These are phyloP conservation scores for Bolboschoenus planiculmis DNA, from an alignment of 176 grass and related monocot genomes.

Conservation along the genomic window DNA sequence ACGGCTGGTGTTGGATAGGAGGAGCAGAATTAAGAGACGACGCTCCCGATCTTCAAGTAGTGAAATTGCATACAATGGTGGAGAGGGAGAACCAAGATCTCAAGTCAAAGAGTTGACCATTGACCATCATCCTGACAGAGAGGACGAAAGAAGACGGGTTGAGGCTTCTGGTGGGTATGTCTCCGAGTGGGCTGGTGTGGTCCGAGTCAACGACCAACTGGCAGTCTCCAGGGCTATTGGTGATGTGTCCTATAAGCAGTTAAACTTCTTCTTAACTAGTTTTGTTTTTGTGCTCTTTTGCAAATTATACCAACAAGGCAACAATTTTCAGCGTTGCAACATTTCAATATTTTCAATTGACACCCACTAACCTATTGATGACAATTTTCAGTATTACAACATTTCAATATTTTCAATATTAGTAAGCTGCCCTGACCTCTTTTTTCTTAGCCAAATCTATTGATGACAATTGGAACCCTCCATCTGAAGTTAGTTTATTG, in stretches of 20 bases:
- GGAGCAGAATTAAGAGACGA: conserved; percentile 42
- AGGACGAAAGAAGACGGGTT: conserved; percentile 84
- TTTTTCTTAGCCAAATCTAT: neutral
- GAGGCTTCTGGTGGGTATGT: conserved; percentile 85
- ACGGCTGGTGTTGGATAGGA: conserved; percentile 21
- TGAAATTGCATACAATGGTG: conserved; percentile 42
- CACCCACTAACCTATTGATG: neutral
- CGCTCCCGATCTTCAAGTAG: conserved; percentile 5
- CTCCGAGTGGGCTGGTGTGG: conserved; percentile 81
- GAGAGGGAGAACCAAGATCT: conserved; percentile 33
- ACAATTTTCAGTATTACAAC: conserved; percentile 15
- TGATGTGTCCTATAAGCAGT: conserved; percentile 81
- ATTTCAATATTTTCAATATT: neutral
- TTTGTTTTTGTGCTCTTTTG: neutral
- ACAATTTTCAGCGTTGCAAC: conserved; percentile 12
- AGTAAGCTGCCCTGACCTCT: neutral
- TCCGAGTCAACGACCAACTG: conserved; percentile 78
- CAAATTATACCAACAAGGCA: neutral
- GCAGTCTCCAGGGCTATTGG: conserved; percentile 89
- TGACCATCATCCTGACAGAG: conserved; percentile 96
- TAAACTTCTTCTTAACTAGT: conserved; percentile 17
- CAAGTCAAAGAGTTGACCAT: conserved; percentile 67
- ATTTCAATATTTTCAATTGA: neutral
- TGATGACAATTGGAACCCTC: neutral
- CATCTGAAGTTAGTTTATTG: neutral